A percentile compares a stretch with the other conserved stretches of the same genome.
phyloP scores from a whole-genome alignment of 805 yeast species.

The Metahyphopichia silvanorum region DNA sequence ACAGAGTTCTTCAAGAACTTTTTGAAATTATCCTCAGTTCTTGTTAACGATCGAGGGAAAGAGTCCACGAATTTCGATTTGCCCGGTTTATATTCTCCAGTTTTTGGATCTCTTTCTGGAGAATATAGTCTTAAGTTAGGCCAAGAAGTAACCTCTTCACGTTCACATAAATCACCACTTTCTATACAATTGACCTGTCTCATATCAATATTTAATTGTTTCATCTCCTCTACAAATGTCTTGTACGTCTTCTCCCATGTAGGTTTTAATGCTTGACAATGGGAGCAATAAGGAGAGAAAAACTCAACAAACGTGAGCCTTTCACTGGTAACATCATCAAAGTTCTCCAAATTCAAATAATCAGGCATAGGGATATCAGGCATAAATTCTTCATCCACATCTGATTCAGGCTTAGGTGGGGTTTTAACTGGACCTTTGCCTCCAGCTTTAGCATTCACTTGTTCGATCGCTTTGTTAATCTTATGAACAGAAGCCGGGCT shows the following conservation, averaged over 20 bases:
- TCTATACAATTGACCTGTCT: slow-evolving; percentile 83
- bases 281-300: slow-evolving; percentile 85
- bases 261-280: slow-evolving; percentile 79
- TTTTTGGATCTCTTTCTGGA: slow-evolving; percentile 38
- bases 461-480: neutral
- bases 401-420: slow-evolving; percentile 1
- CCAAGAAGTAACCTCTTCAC: slow-evolving; percentile 60
- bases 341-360: slow-evolving; percentile 46
- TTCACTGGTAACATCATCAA: slow-evolving; percentile 45
- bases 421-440: too few relatives aligned
- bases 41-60: slow-evolving; percentile 45
- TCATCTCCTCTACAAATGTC: slow-evolving; percentile 43
- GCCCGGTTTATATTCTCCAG: slow-evolving; percentile 22
- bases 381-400: slow-evolving; percentile 4
- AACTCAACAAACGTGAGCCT: slow-evolving; percentile 80
- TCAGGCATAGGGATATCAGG: slow-evolving; percentile 40
- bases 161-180: slow-evolving; percentile 79
- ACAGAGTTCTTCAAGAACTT: slow-evolving; percentile 55
- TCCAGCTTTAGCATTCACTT: neutral
- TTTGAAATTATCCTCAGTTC: slow-evolving; percentile 48
- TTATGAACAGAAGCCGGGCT: neutral
- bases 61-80: slow-evolving; percentile 31
- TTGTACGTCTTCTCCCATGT: slow-evolving; percentile 70
- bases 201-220: slow-evolving; percentile 47
- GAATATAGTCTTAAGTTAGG: slow-evolving; percentile 74